Base-by-base conservation (phyloP, 768 basidiomycete species). In the Psilocybe cyanescens region DNA sequence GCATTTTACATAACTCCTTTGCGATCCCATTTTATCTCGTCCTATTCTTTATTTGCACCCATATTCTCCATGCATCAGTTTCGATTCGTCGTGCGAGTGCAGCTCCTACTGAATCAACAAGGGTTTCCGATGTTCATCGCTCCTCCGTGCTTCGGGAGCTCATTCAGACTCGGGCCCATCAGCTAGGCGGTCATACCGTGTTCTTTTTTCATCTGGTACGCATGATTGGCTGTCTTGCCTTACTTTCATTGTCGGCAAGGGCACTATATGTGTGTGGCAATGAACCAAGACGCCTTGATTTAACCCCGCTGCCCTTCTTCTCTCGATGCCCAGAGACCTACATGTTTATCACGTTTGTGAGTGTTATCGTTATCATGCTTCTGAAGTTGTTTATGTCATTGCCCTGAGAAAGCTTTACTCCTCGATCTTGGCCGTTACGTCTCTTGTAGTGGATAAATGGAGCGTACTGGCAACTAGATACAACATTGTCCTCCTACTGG, bases 351-450 rank as follows among this genome's bases (percentile, higher is more conserved):
- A 44, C 41, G 17, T 44, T 44, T 44, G 41, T 44, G n/a, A 44
- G 41, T n/a, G 11, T 12, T 44, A 5, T 44, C 24, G 2, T 24
- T 24, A 24, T 24, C 24, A 12, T 44, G 4, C 41, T 16, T 5
- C 14, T 3, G 14, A n/a, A 12, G 41, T 14, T 5, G n/a, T 16
- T 7, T n/a, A 11, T 44, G 9, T 12, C n/a, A 12, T 44, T 16
- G 14, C 41, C 5, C 14, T 16, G 11, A 2, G 4, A 44, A 44
- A 44, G 41, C 14, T 44, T 5, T 44, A 44, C n/a, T 44, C 41
- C 14, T 14, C 41, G 1, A 12, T 83, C 29, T 70, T 82, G 16
- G 76, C 47, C 49, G 79, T 14, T 67, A 79, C 5, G 62, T 82
- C n/a, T 63, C 72, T 2, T 68, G 75, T 1, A 68, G 71, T 29